phyloP scores from a whole-genome alignment of 2,329 filamentous ascomycete genomes.

The Neonectria magnoliae region DNA sequence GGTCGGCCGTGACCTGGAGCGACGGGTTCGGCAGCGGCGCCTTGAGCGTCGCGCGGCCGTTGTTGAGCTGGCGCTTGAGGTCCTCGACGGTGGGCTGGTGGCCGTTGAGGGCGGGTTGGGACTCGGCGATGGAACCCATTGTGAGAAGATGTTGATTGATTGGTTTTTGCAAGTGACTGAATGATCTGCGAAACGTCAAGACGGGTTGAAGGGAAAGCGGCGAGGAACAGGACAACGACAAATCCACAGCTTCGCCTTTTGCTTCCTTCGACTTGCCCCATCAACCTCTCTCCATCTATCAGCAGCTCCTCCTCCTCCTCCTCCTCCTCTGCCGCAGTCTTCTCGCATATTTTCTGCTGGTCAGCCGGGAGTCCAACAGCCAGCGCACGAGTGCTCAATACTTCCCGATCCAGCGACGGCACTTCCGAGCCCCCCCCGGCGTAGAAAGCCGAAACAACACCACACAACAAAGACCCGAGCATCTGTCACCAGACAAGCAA shows the following conservation, averaged over 20 bases:
- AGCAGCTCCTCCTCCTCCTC: too few species aligned
- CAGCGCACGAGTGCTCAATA: not conserved
- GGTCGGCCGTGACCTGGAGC: constrained; percentile 64
- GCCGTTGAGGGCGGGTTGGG: constrained; percentile 27
- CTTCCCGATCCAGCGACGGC: not conserved
- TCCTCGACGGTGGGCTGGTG: constrained; percentile 19
- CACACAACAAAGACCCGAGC: constrained; percentile 8
- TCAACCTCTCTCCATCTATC: too few species aligned
- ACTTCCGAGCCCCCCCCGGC: not conserved
- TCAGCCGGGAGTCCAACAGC: not conserved
- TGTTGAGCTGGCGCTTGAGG: constrained; percentile 34
- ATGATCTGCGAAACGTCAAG: not conserved
- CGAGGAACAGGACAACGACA: not conserved
- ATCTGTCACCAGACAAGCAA: constrained; percentile 11
- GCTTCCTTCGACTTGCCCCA: too few species aligned
- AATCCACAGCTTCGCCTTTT: not conserved
- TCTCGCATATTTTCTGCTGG: constrained; percentile 4
- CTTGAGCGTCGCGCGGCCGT: constrained; percentile 29
- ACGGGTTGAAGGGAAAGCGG: not conserved
- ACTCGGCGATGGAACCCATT: constrained; percentile 37
- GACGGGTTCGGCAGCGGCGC: constrained; percentile 47
- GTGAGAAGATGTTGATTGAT: not conserved
- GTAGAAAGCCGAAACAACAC: too few species aligned
- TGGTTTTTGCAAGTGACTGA: not conserved
- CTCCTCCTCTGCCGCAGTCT: not conserved